Conservation (phyloP, 163 green algal genomes). For the Volvox carteri region DNA sequence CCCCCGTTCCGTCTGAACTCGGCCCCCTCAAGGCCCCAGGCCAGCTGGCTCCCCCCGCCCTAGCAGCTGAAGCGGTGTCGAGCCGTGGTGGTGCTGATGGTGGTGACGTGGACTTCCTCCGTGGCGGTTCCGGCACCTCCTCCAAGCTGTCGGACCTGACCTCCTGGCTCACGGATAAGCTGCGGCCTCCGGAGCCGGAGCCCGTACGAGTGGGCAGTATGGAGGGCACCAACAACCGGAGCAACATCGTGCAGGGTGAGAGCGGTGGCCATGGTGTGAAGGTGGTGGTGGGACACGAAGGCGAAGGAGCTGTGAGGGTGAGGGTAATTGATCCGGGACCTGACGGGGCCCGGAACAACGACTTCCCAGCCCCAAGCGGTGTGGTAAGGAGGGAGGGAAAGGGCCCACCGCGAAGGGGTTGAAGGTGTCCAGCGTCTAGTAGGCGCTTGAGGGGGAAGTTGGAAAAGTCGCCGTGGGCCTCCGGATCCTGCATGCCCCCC, state of each 20-base stretch:
- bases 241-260: conserved; percentile 8
- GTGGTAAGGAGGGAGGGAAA: too few relatives aligned
- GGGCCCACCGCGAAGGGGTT: too few relatives aligned
- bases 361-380: too few relatives aligned
- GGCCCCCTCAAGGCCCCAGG: background rate
- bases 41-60: background rate
- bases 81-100: background rate
- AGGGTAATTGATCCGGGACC: background rate
- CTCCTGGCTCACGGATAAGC: conserved; percentile 11
- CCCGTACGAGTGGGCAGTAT: background rate
- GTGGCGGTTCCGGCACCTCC: background rate
- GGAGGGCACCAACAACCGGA: background rate
- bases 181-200: conserved; percentile 10
- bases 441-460: too few relatives aligned
- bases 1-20: background rate
- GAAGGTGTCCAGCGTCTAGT: too few relatives aligned
- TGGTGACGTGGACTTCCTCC: background rate
- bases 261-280: too few relatives aligned
- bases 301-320: background rate
- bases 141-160: background rate
- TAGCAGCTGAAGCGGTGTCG: background rate
- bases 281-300: background rate
- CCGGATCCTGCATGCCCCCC: too few relatives aligned
- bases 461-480: too few relatives aligned
- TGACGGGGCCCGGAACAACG: background rate